Conservation (phyloP, 495 filamentous ascomycete genomes). For the Talaromyces nanjingensis region DNA sequence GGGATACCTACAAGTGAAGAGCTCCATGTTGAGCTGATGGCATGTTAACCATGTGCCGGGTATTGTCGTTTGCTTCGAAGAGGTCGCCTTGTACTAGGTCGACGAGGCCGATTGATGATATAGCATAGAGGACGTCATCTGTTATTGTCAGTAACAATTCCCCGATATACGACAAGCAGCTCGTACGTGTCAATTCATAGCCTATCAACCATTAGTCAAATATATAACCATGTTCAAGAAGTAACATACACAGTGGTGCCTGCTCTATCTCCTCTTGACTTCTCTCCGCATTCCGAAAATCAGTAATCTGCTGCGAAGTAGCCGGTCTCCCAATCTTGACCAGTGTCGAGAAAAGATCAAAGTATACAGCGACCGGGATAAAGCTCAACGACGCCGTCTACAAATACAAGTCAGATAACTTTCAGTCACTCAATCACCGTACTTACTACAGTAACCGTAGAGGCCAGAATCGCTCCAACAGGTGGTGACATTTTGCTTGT, state of each 20-base stretch:
- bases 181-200: slow-evolving; percentile 19
- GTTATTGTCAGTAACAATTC: slow-evolving; percentile 9
- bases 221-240: neutral
- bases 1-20: slow-evolving; percentile 27
- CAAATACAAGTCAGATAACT: neutral
- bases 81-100: slow-evolving; percentile 20
- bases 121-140: slow-evolving; percentile 32
- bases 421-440: neutral
- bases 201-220: slow-evolving; percentile 10
- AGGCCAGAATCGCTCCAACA: slow-evolving; percentile 22
- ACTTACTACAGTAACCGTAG: slow-evolving; percentile 24
- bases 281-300: slow-evolving; percentile 13
- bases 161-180: neutral
- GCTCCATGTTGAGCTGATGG: slow-evolving; percentile 31
- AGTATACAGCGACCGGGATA: slow-evolving; percentile 30
- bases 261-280: slow-evolving; percentile 9
- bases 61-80: slow-evolving; percentile 27
- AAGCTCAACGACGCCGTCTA: slow-evolving; percentile 29
- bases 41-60: slow-evolving; percentile 25
- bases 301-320: slow-evolving; percentile 20
- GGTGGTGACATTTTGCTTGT: slow-evolving; percentile 3
- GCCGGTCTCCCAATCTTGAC: slow-evolving; percentile 17
- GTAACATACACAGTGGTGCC: slow-evolving; percentile 17
- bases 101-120: slow-evolving; percentile 29
- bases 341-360: slow-evolving; percentile 25